Evolutionary conservation across 306 rosid genomes (phyloP), one percentile per base, ranked within the genome.

Genomic region (Betula pendula): DNA sequence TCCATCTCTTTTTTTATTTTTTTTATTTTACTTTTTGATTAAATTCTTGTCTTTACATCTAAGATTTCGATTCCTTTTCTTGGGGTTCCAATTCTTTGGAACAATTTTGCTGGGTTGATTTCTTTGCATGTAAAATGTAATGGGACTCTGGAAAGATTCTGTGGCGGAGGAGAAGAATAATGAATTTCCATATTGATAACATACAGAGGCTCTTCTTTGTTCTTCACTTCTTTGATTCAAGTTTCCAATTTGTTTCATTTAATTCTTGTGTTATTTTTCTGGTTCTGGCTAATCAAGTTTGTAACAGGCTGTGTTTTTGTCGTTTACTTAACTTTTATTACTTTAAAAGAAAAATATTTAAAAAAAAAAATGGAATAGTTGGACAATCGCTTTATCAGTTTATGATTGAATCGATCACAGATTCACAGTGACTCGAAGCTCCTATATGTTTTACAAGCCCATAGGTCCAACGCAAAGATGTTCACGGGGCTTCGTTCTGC

Each of bases 41-140:
- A 8, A 29, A 80, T 84, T 82, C 80, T 72, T 71, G 68, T 62
- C 27, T 22, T 71, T 68, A 24, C 50, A 27, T 77, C 24, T 78
- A 70, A 77, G 75, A 63, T 27, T 14, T 67, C 70, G 81, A 76
- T 89, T 87, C 86, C 85, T 14, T 75, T 16, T 66, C n/a, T 81
- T 11, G 60, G 67, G 66, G 68, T 72, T 77, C 63, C 84, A 70
- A 1, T 10, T 25, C 50, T 29, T 65, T 65, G 90, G 88, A 83
- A 75, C 92, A 77, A 77, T 85, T 91, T 87, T 82, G 92, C 77
- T 75, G 76, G 87, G 77, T 78, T 71, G 42, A 72, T 85, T 77
- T 82, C 82, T 70, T 76, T 78, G 82, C 65, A 75, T 81, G 53
- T 51, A 63, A 70, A 33, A 17, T 63, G 44, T 63, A 16, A 35